Evolutionary conservation across 208 protist genomes (phyloP), one percentile per base, ranked within the genome.

Genomic region (Crithidia sp.): DNA sequence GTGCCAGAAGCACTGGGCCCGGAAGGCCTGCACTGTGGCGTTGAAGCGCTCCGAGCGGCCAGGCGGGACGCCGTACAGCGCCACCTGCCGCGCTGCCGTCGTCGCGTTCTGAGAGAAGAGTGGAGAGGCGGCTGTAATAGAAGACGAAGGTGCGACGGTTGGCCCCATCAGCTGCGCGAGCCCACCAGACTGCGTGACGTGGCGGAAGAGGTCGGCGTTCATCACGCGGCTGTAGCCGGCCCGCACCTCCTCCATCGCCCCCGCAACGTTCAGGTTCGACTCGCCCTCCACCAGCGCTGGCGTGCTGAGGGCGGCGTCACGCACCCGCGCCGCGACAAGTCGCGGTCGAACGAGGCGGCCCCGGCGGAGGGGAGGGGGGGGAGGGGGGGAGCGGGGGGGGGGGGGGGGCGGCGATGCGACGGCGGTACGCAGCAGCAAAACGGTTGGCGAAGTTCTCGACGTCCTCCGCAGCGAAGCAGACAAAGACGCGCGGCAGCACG

Each of bases 401-500:
- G n/a, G n/a, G n/a, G n/a, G n/a, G n/a, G n/a, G 95, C 92, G 0
- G 81, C 28, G 19, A 76, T 74, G 37, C 97, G 86, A 7, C 82
- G 77, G 6, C 64, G 63, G 80, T 95, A 92, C 2, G 98, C 97
- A 12, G 81, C 81, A 17, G 85, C 82, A 59, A 99, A 90, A 13
- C 97, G 91, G 50, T 94, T 68, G 0, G 90, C 97, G 73, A 99
- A 99, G 57, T 88, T 85, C 13, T 70, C 74, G 10, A 95, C 95
- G 68, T 98, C 87, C 85, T 99, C 97, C 0, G 95, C 96, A 16
- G 86, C 67, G 74, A 99, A 98, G 69, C 91, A 93, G 8, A 99
- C 79, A 68, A 93, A 85, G 8, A 99, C 79, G 40, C 97, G 85
- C 7, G 90, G 85, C 41, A 98, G 60, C 47, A 28, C 53, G 14